These are phyloP conservation scores for Leccinum boreale DNA, from an alignment of 768 basidiomycete genomes.

Conservation along the genomic window DNA sequence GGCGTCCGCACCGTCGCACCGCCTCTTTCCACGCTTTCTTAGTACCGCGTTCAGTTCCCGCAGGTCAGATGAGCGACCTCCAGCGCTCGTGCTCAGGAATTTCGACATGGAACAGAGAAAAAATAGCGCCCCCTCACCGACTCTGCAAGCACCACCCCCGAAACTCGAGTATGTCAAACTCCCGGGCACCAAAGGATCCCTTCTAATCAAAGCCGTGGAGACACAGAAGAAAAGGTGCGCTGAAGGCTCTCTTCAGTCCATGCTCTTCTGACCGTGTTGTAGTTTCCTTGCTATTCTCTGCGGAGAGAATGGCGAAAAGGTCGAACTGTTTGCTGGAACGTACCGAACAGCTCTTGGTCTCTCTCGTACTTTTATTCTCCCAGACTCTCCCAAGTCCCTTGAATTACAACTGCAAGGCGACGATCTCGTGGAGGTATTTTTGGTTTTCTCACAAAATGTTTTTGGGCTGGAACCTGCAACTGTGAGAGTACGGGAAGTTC, in stretches of 20 bases:
- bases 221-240: constrained; percentile 81
- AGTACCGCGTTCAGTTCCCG: constrained; percentile 59
- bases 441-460: constrained; percentile 88
- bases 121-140: constrained; percentile 30
- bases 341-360: constrained; percentile 85
- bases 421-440: constrained; percentile 87
- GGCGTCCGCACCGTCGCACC: constrained; percentile 42
- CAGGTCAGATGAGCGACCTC: constrained; percentile 54
- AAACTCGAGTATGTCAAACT: constrained; percentile 92
- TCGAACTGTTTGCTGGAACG: constrained; percentile 90
- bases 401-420: constrained; percentile 90
- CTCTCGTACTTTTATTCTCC: constrained; percentile 90
- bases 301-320: constrained; percentile 89
- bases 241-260: neutral
- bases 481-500: constrained; percentile 89
- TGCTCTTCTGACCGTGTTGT: constrained; percentile 1
- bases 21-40: constrained; percentile 71
- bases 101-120: constrained; percentile 40
- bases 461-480: constrained; percentile 92
- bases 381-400: constrained; percentile 83
- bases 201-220: constrained; percentile 84
- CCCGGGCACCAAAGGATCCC: constrained; percentile 83
- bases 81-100: constrained; percentile 34
- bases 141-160: constrained; percentile 63
- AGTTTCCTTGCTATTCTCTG: constrained; percentile 93